Percentiles rank a stretch among this genome's conserved stretches.
These are phyloP conservation scores for Entamoeba nuttalli DNA, from an alignment of 208 protist species.

Conservation along the genomic window DNA sequence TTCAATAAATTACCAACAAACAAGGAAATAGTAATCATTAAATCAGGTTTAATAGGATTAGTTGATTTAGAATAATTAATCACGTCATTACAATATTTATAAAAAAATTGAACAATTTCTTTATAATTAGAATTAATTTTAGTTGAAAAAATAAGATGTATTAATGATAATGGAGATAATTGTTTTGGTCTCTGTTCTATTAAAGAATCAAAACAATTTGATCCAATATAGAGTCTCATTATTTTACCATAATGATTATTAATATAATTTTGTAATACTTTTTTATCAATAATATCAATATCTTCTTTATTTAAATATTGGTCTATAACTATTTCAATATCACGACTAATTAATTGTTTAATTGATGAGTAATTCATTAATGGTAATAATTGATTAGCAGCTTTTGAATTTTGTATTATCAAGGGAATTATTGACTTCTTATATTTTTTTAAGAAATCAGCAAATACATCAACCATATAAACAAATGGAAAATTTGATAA, in stretches of 20 bases:
- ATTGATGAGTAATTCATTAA: background rate
- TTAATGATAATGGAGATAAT: background rate
- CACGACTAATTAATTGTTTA: background rate
- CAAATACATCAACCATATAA: too few relatives aligned
- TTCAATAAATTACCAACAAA: background rate
- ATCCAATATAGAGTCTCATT: background rate
- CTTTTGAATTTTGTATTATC: background rate
- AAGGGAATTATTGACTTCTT: background rate
- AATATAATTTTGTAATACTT: background rate
- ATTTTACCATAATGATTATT: background rate
- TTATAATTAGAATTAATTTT: background rate
- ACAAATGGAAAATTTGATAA: background rate
- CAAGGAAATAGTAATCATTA: background rate
- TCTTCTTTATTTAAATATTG: background rate
- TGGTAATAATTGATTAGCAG: background rate
- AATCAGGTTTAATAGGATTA: background rate
- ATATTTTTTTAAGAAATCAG: background rate
- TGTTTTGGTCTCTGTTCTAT: background rate
- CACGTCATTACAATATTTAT: background rate
- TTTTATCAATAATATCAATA: background rate
- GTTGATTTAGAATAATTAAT: background rate
- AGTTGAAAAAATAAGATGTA: background rate
- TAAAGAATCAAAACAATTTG: background rate
- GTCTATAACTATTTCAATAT: background rate
- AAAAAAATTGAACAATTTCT: background rate